A percentile compares a stretch with the other conserved stretches of the same genome.
Conservation (phyloP, 768 basidiomycete species). For the Hemileccinum rubropunctum region DNA sequence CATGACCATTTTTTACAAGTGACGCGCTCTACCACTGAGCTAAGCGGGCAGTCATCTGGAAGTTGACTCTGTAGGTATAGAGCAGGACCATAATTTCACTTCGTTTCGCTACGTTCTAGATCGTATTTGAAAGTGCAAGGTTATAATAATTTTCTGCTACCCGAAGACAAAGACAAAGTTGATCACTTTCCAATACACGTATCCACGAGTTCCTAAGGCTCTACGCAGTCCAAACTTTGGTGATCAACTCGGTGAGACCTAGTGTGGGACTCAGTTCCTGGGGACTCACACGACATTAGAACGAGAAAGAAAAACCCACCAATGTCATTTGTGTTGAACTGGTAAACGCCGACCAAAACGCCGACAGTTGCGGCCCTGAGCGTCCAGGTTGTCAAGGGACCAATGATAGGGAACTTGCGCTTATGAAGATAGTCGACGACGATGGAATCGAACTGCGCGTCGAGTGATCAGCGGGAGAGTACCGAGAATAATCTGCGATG, state of each 20-base stretch:
- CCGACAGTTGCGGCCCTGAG: slow-evolving; percentile 77
- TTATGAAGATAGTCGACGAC: slow-evolving; percentile 89
- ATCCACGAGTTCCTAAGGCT: not conserved
- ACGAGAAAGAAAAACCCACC: slow-evolving; percentile 52
- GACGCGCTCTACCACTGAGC: slow-evolving; percentile 47
- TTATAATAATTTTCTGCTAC: slow-evolving; percentile 1
- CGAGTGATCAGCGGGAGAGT: not conserved
- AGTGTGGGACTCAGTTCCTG: slow-evolving; percentile 1
- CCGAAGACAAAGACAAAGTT: not conserved
- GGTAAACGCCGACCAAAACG: slow-evolving; percentile 86
- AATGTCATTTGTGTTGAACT: slow-evolving; percentile 98
- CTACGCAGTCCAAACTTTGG: slow-evolving; percentile 80
- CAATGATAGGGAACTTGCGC: slow-evolving; percentile 89
- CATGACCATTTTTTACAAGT: slow-evolving; percentile 35
- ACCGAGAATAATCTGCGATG: not conserved
- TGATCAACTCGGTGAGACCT: slow-evolving; percentile 87
- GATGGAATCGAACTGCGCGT: slow-evolving; percentile 63
- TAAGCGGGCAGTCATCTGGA: slow-evolving; percentile 30
- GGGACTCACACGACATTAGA: not conserved
- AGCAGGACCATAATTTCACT: no score
- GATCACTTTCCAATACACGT: not conserved
- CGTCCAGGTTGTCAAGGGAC: slow-evolving; percentile 67
- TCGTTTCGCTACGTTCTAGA: no score
- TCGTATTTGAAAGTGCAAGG: not conserved
- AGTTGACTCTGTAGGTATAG: no score